phyloP scores from a whole-genome alignment of 2,329 filamentous ascomycete genomes.

The Fusarium sp. region DNA sequence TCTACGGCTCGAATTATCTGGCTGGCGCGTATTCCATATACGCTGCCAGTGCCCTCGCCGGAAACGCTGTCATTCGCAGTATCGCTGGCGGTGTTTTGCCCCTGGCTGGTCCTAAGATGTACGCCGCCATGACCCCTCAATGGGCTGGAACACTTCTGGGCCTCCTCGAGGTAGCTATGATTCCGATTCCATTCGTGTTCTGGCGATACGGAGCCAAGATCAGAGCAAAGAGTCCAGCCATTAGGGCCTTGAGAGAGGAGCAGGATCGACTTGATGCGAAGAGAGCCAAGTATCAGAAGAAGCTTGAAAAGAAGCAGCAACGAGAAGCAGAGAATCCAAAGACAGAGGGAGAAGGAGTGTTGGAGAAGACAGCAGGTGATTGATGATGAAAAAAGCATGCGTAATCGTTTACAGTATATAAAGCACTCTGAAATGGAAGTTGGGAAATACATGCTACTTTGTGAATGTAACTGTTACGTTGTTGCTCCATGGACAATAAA shows the following conservation, averaged over 20 bases:
- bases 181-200: constrained; percentile 84
- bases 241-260: constrained; percentile 58
- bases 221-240: constrained; percentile 60
- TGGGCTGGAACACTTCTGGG: constrained; percentile 84
- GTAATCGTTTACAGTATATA: neutral
- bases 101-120: constrained; percentile 79
- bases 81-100: constrained; percentile 82
- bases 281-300: constrained; percentile 46
- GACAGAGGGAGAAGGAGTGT: constrained; percentile 4
- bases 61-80: constrained; percentile 79
- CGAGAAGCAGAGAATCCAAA: constrained; percentile 6
- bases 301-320: constrained; percentile 26
- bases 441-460: neutral
- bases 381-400: neutral
- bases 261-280: constrained; percentile 51
- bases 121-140: constrained; percentile 73
- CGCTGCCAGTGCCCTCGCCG: constrained; percentile 81
- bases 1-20: constrained; percentile 84
- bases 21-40: constrained; percentile 84
- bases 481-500: neutral
- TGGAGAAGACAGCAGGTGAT: constrained; percentile 4
- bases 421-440: neutral
- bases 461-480: neutral
- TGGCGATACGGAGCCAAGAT: constrained; percentile 70
- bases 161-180: constrained; percentile 75